Base-by-base conservation (phyloP, 441 rosid species). In the Adansonia rubrostipa region DNA sequence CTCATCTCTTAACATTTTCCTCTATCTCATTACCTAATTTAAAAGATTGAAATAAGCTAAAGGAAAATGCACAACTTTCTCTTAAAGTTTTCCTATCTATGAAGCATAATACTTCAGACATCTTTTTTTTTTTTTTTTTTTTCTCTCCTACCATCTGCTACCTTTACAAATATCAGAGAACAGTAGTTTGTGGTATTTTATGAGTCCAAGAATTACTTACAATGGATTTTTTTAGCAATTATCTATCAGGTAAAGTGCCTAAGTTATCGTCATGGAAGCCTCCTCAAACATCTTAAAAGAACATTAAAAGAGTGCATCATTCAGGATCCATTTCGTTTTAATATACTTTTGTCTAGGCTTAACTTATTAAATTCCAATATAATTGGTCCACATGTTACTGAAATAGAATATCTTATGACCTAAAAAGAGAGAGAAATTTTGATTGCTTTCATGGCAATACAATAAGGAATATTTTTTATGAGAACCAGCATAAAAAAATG, bases 401-500 rank as follows among this genome's bases (percentile, higher is more conserved):
- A 15, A 7, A 15, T 3, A 33, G 45, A 33, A 63, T 36, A 63
- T 15, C 47, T 14, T 63, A 63, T 33, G 47, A 1, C 40, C 9
- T 62, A 33, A 56, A 56, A 71, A 33, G 15, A 36, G 42, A 9
- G 36, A 2, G 9, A 45, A 19, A 8, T 22, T 51, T 5, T 11
- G 56, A 9, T 36, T 54, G 75, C 28, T 54, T 72, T 22, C 47
- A 19, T 36, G 33, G n/a, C 10, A 54, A 54, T 53, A 54, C 8
- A 72, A 54, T 36, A 71, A 28, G 28, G 63, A 10, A 17, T 10
- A 6, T 6, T 17, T n/a, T 10, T 17, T 17, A 56, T 40, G 8
- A 63, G 10, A 63, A 72, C 64, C n/a, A 54, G 63, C 10, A 72
- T 45, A n/a, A 36, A 54, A n/a, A 54, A 33, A 36, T 36, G 36